phyloP scores from a whole-genome alignment of 768 basidiomycete species.

The Baorangia bicolor region DNA sequence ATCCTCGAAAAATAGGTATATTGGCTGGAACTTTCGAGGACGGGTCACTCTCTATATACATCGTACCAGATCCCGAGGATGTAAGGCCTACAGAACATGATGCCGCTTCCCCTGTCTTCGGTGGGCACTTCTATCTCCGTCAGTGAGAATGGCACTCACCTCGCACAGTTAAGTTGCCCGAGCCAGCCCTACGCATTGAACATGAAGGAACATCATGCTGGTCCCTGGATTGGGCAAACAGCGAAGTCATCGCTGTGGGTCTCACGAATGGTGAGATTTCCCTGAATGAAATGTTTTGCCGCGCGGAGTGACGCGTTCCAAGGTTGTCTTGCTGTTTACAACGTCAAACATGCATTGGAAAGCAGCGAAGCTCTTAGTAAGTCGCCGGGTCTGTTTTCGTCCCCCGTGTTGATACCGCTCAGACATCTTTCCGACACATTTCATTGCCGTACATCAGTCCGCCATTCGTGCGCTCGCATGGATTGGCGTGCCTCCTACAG shows the following conservation, averaged over 20 bases:
- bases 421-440: constrained; percentile 65
- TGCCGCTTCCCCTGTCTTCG: constrained; percentile 41
- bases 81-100: constrained; percentile 34
- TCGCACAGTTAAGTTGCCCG: constrained; percentile 50
- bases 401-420: not conserved
- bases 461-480: constrained; percentile 76
- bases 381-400: not conserved
- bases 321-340: constrained; percentile 60
- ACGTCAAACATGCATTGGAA: constrained; percentile 46
- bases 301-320: constrained; percentile 2
- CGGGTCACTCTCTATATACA: constrained; percentile 76
- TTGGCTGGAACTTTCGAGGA: constrained; percentile 86
- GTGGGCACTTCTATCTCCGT: constrained; percentile 37
- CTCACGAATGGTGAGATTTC: constrained; percentile 68
- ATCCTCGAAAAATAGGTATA: constrained; percentile 71
- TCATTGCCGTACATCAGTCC: constrained; percentile 73
- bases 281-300: not conserved
- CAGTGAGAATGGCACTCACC: not conserved
- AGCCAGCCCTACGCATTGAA: constrained; percentile 71
- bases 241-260: constrained; percentile 77
- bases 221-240: constrained; percentile 89
- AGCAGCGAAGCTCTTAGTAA: constrained; percentile 33
- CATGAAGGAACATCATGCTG: constrained; percentile 75
- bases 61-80: constrained; percentile 75
- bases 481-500: constrained; percentile 64